Percentiles rank a stretch among this genome's conserved stretches.
Evolutionary conservation across 2,329 filamentous ascomycete genomes (phyloP).

Genomic region (Fusarium oxysporum): DNA sequence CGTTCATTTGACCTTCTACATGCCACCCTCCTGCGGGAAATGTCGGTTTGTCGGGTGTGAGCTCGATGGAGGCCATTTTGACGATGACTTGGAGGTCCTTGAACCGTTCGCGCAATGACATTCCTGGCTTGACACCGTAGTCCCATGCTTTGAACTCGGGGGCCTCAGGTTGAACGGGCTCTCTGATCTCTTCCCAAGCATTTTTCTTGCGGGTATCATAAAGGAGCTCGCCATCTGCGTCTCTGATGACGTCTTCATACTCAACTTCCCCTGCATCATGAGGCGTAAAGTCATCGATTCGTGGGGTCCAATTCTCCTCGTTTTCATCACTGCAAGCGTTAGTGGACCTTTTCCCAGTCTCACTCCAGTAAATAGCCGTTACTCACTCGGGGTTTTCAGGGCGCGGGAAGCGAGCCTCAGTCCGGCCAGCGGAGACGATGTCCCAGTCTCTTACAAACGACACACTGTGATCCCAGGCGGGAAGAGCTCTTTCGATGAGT

Average conservation of each 20-base stretch:
- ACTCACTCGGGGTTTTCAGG: conserved; percentile 25
- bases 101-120: conserved; percentile 15
- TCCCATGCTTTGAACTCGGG: conserved; percentile 53
- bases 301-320: conserved; percentile 20
- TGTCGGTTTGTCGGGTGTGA: conserved; percentile 38
- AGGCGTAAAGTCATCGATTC: not conserved
- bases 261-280: not conserved
- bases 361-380: rapidly evolving
- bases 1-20: conserved; percentile 45
- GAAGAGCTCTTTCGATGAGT: not conserved
- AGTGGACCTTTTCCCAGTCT: not conserved
- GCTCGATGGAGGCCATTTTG: conserved; percentile 59
- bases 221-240: conserved; percentile 2
- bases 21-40: conserved; percentile 39
- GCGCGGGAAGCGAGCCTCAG: conserved; percentile 7
- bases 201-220: not conserved
- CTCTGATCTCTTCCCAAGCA: conserved; percentile 25
- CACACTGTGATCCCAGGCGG: conserved; percentile 51
- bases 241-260: not conserved
- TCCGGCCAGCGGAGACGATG: conserved; percentile 14
- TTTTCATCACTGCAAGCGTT: conserved; percentile 16
- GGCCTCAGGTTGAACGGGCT: conserved; percentile 21
- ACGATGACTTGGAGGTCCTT: conserved; percentile 66
- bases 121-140: conserved; percentile 19
- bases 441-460: rapidly evolving